Percentiles rank a stretch among this genome's conserved stretches.
These are phyloP conservation scores for Kurtzmaniella fragi DNA, from an alignment of 805 yeast species.

Conservation along the genomic window DNA sequence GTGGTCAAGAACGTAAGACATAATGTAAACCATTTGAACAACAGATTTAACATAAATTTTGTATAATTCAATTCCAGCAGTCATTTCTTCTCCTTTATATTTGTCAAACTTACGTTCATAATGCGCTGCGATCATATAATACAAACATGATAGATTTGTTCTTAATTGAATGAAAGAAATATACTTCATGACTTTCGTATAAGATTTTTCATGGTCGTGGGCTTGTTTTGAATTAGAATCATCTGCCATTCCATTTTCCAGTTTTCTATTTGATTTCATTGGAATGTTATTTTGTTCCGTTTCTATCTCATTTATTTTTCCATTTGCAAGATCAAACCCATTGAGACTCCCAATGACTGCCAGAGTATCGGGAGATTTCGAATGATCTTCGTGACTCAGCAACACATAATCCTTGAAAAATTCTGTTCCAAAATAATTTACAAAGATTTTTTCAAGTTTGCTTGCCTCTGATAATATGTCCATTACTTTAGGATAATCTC, in stretches of 20 bases:
- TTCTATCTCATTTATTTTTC: not conserved
- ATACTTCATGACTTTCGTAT: conserved; percentile 31
- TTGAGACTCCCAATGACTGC: conserved; percentile 11
- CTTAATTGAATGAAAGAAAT: conserved; percentile 31
- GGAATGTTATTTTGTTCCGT: not conserved
- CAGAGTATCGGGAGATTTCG: conserved; percentile 6
- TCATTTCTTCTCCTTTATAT: conserved; percentile 24
- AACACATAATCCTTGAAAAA: conserved; percentile 36
- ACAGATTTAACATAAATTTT: conserved; percentile 37
- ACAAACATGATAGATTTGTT: conserved; percentile 35
- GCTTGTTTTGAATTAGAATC: not conserved
- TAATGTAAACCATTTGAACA: conserved; percentile 37
- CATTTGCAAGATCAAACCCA: not conserved
- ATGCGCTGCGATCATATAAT: conserved; percentile 36
- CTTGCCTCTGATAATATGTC: conserved; percentile 32
- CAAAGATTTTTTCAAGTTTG: conserved; percentile 29
- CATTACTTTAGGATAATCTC: conserved; percentile 25
- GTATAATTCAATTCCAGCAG: conserved; percentile 37
- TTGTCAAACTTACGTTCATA: conserved; percentile 29
- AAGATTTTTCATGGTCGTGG: conserved; percentile 19
- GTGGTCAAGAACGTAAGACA: conserved; percentile 39
- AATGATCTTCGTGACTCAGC: conserved; percentile 19
- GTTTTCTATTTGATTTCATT: not conserved
- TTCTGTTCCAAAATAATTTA: conserved; percentile 35
- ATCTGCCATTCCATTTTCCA: not conserved